phyloP scores from a whole-genome alignment of 2,329 filamentous ascomycete species.

The Exophiala lecanii-corni region DNA sequence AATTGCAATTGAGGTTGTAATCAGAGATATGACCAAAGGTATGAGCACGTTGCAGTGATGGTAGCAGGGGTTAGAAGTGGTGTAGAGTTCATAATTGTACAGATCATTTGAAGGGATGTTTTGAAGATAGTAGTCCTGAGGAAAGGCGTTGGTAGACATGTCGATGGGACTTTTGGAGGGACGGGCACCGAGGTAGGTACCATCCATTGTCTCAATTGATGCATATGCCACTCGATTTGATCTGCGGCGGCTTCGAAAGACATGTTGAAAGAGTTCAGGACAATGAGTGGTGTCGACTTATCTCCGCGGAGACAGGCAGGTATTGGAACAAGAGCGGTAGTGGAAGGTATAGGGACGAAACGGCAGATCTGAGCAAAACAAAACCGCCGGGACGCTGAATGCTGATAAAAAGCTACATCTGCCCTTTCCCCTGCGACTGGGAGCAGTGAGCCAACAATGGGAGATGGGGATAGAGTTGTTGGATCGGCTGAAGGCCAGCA shows the following conservation, averaged over 20 bases:
- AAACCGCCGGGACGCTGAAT: too few species aligned
- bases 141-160: slow-evolving; percentile 9
- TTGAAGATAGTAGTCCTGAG: slow-evolving; percentile 21
- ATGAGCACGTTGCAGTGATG: slow-evolving; percentile 16
- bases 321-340: too few species aligned
- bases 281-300: too few species aligned
- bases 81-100: slow-evolving; percentile 17
- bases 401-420: not conserved
- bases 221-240: slow-evolving; percentile 25
- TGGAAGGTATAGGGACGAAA: too few species aligned
- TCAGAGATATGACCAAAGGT: slow-evolving; percentile 16
- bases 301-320: too few species aligned
- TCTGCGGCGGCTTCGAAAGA: slow-evolving; percentile 19
- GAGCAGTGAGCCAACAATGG: too few species aligned
- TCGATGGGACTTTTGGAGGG: slow-evolving; percentile 11
- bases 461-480: too few species aligned
- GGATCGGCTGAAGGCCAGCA: too few species aligned
- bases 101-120: slow-evolving; percentile 18
- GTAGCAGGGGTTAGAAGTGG: slow-evolving; percentile 4
- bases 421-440: not conserved
- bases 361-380: too few species aligned
- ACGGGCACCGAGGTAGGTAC: slow-evolving; percentile 18
- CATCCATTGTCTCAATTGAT: slow-evolving; percentile 25
- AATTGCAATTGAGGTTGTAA: slow-evolving; percentile 13
- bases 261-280: slow-evolving; percentile 9